Conservation (phyloP, 805 yeast species). For the Wickerhamiella sorbophila region DNA sequence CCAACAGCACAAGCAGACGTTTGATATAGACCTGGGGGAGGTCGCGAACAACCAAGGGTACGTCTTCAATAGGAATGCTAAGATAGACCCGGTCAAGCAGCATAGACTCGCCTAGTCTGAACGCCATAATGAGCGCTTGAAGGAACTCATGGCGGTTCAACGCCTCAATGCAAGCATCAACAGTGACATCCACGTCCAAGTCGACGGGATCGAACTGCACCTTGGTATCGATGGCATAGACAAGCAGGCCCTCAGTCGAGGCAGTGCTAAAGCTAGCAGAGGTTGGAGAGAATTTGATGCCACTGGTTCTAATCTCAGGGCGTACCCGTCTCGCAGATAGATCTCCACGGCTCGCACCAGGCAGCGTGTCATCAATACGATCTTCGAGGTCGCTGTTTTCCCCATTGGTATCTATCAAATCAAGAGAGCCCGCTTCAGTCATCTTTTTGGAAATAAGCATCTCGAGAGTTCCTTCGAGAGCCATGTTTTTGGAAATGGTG, state of each 20-base stretch:
- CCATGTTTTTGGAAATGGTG: slow-evolving; percentile 79
- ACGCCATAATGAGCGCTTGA: slow-evolving; percentile 79
- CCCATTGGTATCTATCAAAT: slow-evolving; percentile 69
- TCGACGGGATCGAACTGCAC: slow-evolving; percentile 83
- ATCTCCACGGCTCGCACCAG: slow-evolving; percentile 80
- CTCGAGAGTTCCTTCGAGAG: slow-evolving; percentile 73
- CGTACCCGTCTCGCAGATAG: slow-evolving; percentile 58
- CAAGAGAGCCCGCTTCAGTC: slow-evolving; percentile 80
- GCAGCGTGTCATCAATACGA: slow-evolving; percentile 56
- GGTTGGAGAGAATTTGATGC: slow-evolving; percentile 76
- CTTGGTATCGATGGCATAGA: slow-evolving; percentile 63
- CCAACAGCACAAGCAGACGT: slow-evolving; percentile 54
- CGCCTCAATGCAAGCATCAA: slow-evolving; percentile 52
- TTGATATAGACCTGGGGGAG: slow-evolving; percentile 67
- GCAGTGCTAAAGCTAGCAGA: slow-evolving; percentile 86
- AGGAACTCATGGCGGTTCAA: slow-evolving; percentile 49
- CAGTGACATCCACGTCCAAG: slow-evolving; percentile 83
- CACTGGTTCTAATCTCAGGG: slow-evolving; percentile 72
- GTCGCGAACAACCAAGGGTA: slow-evolving; percentile 48
- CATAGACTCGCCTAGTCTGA: slow-evolving; percentile 72
- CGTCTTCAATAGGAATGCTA: slow-evolving; percentile 52
- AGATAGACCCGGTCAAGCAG: slow-evolving; percentile 65
- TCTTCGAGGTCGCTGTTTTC: slow-evolving; percentile 79
- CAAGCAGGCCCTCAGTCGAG: slow-evolving; percentile 80
- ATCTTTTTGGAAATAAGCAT: slow-evolving; percentile 64